These are phyloP conservation scores for Pezicula radicicola DNA, from an alignment of 2,329 filamentous ascomycete genomes.

Conservation along the genomic window DNA sequence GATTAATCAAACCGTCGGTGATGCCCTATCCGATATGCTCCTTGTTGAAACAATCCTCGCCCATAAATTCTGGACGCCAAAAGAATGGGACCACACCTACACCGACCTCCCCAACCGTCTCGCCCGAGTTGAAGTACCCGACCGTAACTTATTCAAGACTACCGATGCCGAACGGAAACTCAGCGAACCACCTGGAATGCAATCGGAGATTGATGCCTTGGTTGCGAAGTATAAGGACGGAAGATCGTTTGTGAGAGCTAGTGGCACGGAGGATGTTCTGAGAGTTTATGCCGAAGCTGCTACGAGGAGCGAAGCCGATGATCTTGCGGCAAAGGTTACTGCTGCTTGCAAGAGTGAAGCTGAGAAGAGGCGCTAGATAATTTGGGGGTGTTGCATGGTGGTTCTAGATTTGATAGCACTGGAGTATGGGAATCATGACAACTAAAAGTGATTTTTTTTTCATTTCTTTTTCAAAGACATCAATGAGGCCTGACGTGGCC, in stretches of 20 bases:
- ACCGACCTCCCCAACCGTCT: constrained; percentile 91
- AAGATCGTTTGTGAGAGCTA: constrained; percentile 86
- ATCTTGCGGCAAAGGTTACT: constrained; percentile 78
- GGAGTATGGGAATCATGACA: too few relatives aligned
- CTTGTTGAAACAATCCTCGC: constrained; percentile 95
- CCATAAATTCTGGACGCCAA: constrained; percentile 86
- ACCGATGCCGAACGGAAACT: constrained; percentile 90
- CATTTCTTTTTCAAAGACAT: too few relatives aligned
- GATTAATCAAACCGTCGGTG: constrained; percentile 97
- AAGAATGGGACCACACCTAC: constrained; percentile 92
- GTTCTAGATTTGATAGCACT: too few relatives aligned
- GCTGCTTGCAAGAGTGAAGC: constrained; percentile 21
- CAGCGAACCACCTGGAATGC: constrained; percentile 72
- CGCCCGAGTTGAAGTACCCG: constrained; percentile 84
- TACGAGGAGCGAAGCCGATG: constrained; percentile 84
- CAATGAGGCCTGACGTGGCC: too few relatives aligned
- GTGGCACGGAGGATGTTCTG: constrained; percentile 93
- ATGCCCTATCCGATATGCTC: constrained; percentile 92
- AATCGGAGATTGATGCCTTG: constrained; percentile 80
- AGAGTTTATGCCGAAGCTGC: constrained; percentile 94
- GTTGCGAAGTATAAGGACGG: constrained; percentile 91
- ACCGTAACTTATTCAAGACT: constrained; percentile 87
- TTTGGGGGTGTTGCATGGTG: not conserved
- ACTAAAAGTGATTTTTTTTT: too few relatives aligned
- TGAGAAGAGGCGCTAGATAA: constrained; percentile 2